Base-by-base conservation (phyloP, 1,139 yeast genomes). In the Nakaseomyces bracarensis region DNA sequence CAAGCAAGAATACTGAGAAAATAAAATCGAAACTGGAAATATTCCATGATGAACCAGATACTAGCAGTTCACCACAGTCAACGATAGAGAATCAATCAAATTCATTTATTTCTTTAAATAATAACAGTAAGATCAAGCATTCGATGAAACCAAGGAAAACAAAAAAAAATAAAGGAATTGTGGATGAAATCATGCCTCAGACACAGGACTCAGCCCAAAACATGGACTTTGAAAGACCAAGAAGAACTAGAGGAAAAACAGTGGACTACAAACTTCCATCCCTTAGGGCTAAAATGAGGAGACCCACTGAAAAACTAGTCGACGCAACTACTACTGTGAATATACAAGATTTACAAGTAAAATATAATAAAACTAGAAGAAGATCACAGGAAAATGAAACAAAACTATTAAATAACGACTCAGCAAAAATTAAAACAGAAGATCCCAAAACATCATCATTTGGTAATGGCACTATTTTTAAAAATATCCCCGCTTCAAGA, bases 231-330 rank as follows among this genome's bases (percentile, higher is more conserved):
- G 45, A 55, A 1, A 54, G 66, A 43, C 44, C 62, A 20, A 59
- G 71, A 45, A 61, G 76, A 47, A 66, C 77, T 4, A 60, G 74
- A 33, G 69, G 77, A 3, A 72, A 71, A 50, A 69, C 73, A 8
- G 76, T 84, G 5, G 78, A 78, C 55, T 85, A 84, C 55, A 77
- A 78, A 13, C 70, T 79, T 26, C 85, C 91, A 0, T 77, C 89
- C 0, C 59, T 82, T 43, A 68, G 81, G 29, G 74, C 72, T 13
- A 84, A 83, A 54, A 72, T 82, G 79, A 71, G 95, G 54, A 68
- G 95, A 49, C 78, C 79, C 31, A 70, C 81, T 0, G 81, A 68
- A 28, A 69, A 70, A 49, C 64, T 79, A 38, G 74, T 74, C 8
- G 82, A 78, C 57, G 87, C 87, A 7, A 60, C 63, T 1, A 58